phyloP scores from a whole-genome alignment of 371 early-diverging fungal genomes.

The Rhizopus stolonifer region DNA sequence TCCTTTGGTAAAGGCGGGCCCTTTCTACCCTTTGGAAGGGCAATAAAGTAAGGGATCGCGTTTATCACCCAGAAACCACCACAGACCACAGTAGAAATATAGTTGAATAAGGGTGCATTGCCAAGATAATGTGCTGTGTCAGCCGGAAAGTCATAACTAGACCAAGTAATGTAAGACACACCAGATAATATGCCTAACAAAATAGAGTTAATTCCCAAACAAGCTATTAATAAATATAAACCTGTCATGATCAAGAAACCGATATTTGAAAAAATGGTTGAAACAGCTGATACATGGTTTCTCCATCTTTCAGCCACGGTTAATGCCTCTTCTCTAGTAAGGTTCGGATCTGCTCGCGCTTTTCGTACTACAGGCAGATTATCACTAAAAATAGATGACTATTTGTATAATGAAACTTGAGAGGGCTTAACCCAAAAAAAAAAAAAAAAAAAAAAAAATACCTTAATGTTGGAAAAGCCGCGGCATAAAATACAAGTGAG shows the following conservation, averaged over 20 bases:
- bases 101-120: slow-evolving; percentile 44
- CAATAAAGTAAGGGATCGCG: slow-evolving; percentile 47
- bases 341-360: slow-evolving; percentile 35
- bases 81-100: slow-evolving; percentile 43
- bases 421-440: too few species aligned
- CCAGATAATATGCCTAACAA: slow-evolving; percentile 35
- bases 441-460: slow-evolving; percentile 1
- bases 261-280: slow-evolving; percentile 47
- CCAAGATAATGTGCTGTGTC: slow-evolving; percentile 32
- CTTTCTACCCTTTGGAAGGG: slow-evolving; percentile 36
- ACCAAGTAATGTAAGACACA: slow-evolving; percentile 35
- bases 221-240: not conserved
- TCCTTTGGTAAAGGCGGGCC: slow-evolving; percentile 38
- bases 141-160: slow-evolving; percentile 25
- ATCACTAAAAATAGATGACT: slow-evolving; percentile 24
- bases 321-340: slow-evolving; percentile 25
- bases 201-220: not conserved
- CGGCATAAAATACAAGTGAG: slow-evolving; percentile 49
- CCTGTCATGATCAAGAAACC: slow-evolving; percentile 47
- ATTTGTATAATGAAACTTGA: not conserved
- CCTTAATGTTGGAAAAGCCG: slow-evolving; percentile 51
- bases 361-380: slow-evolving; percentile 47
- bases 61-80: slow-evolving; percentile 47
- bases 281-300: slow-evolving; percentile 53
- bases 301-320: slow-evolving; percentile 40